A percentile compares a stretch with the other conserved stretches of the same genome.
phyloP scores from a whole-genome alignment of 2,329 filamentous ascomycete species.

The Aspergillus hortae region DNA sequence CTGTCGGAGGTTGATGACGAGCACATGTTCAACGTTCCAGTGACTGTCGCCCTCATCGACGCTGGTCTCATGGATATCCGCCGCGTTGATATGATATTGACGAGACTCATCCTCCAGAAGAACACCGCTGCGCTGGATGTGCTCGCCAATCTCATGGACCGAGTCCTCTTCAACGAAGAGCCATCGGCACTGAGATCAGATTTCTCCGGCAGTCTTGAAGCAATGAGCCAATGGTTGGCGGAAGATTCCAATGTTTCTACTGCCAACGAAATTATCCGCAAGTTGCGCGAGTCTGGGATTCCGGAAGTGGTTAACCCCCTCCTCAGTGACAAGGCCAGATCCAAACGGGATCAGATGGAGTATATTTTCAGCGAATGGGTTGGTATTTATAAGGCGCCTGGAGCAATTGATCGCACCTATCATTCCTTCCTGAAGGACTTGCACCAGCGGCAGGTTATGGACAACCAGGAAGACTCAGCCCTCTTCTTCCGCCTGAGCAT shows the following conservation, averaged over 20 bases:
- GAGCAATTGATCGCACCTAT: conserved; percentile 67
- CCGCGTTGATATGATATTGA: conserved; percentile 67
- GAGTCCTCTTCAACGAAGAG: conserved; percentile 72
- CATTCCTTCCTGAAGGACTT: conserved; percentile 80
- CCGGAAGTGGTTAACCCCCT: conserved; percentile 54
- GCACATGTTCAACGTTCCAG: conserved; percentile 59
- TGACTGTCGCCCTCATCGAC: conserved; percentile 59
- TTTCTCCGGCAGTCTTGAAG: conserved; percentile 77
- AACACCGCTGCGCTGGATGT: conserved; percentile 73
- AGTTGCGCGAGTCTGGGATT: conserved; percentile 54
- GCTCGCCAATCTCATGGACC: conserved; percentile 73
- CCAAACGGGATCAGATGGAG: conserved; percentile 78
- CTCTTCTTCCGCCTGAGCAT: conserved; percentile 77
- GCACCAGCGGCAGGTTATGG: conserved; percentile 69
- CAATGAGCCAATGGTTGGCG: conserved; percentile 74
- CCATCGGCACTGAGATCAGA: conserved; percentile 79
- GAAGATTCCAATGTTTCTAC: conserved; percentile 65
- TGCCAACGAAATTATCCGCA: conserved; percentile 68
- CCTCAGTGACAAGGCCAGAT: conserved; percentile 54
- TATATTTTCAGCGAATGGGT: conserved; percentile 98
- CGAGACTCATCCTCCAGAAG: conserved; percentile 67
- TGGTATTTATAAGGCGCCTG: conserved; percentile 72
- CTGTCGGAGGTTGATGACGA: conserved; percentile 54
- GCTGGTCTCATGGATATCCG: conserved; percentile 59
- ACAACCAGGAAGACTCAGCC: conserved; percentile 70